Conservation (phyloP, 495 filamentous ascomycete genomes). For the Alectoria sarmentosa region DNA sequence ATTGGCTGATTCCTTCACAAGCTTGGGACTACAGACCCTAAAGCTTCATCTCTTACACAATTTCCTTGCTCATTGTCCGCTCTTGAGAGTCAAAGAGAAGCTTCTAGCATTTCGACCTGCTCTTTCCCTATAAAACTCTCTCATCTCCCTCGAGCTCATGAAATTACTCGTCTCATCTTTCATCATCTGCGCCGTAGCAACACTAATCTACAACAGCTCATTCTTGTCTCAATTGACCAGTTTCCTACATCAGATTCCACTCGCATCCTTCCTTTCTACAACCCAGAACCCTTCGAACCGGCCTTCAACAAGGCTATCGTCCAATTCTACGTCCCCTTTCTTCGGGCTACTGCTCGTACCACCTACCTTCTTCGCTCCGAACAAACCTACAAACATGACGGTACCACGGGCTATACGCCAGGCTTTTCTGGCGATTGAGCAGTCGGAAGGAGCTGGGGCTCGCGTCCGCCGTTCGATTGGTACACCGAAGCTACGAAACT, state of each 20-base stretch:
- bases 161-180: slow-evolving; percentile 36
- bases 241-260: slow-evolving; percentile 5
- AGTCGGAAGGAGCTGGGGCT: slow-evolving; percentile 85
- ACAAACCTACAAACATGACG: slow-evolving; percentile 49
- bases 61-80: neutral
- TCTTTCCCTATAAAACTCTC: slow-evolving; percentile 32
- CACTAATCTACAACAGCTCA: slow-evolving; percentile 26
- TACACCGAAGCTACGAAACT: slow-evolving; percentile 72
- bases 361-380: slow-evolving; percentile 23
- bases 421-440: slow-evolving; percentile 76
- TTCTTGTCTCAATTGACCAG: slow-evolving; percentile 6
- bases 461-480: slow-evolving; percentile 85
- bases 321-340: slow-evolving; percentile 24
- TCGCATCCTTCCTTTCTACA: neutral
- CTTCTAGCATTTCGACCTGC: slow-evolving; percentile 4
- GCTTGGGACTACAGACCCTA: neutral
- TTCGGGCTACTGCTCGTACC: slow-evolving; percentile 21
- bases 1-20: neutral
- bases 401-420: slow-evolving; percentile 68
- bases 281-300: slow-evolving; percentile 9
- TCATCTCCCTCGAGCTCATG: slow-evolving; percentile 30
- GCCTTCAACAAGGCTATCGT: slow-evolving; percentile 28
- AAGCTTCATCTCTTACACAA: neutral
- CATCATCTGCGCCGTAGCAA: slow-evolving; percentile 39
- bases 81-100: slow-evolving; percentile 5